Percentiles rank a stretch among this genome's conserved stretches.
Evolutionary conservation across 805 yeast genomes (phyloP).

Genomic region (Scheffersomyces ergatensis): DNA sequence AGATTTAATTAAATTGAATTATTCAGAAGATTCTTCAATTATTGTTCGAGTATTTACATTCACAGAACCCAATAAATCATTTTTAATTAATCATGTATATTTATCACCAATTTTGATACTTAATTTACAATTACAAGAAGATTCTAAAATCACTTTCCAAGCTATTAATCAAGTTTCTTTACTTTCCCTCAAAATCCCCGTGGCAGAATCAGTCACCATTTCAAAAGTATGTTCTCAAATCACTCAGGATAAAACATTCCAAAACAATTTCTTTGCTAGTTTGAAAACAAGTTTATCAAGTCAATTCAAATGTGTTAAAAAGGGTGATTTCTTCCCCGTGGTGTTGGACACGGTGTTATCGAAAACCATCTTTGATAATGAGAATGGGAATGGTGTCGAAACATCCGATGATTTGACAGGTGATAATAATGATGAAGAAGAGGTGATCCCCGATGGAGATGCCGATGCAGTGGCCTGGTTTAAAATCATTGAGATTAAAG

Average conservation of each 20-base stretch:
- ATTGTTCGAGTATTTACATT: slow-evolving; percentile 53
- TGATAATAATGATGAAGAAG: slow-evolving; percentile 12
- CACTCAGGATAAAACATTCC: slow-evolving; percentile 62
- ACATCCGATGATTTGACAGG: slow-evolving; percentile 12
- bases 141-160: slow-evolving; percentile 15
- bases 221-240: slow-evolving; percentile 68
- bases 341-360: slow-evolving; percentile 71
- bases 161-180: slow-evolving; percentile 12
- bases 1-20: slow-evolving; percentile 47
- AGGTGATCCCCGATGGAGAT: slow-evolving; percentile 53
- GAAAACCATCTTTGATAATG: slow-evolving; percentile 43
- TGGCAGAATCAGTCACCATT: slow-evolving; percentile 64
- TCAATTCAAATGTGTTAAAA: slow-evolving; percentile 53
- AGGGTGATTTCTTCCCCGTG: slow-evolving; percentile 74
- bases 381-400: slow-evolving; percentile 18
- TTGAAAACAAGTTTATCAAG: slow-evolving; percentile 61
- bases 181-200: slow-evolving; percentile 32
- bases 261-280: slow-evolving; percentile 58
- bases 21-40: slow-evolving; percentile 8
- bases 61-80: slow-evolving; percentile 56
- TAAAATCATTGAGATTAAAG: slow-evolving; percentile 54
- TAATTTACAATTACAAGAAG: slow-evolving; percentile 41
- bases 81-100: slow-evolving; percentile 39
- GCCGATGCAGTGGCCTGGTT: slow-evolving; percentile 87
- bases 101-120: slow-evolving; percentile 61